Conservation (phyloP, 2,329 filamentous ascomycete species). For the Ophiostoma fasciatum region DNA sequence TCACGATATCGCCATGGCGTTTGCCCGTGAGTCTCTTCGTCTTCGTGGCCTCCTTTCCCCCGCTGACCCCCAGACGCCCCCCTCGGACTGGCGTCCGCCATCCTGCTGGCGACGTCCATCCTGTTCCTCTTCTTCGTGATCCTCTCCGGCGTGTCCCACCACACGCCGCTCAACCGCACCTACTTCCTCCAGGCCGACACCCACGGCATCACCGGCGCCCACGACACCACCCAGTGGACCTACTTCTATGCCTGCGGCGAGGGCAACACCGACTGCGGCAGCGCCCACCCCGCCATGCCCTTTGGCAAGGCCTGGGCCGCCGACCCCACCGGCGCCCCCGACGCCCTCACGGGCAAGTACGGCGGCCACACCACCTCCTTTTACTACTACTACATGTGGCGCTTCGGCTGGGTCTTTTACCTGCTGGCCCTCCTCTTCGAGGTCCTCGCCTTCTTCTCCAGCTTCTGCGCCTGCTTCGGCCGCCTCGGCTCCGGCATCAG, state of each 20-base stretch:
- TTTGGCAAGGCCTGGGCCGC: slow-evolving; percentile 56
- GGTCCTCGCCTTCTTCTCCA: slow-evolving; percentile 48
- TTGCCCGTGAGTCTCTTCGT: background rate
- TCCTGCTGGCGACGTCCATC: slow-evolving; percentile 35
- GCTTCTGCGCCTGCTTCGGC: slow-evolving; percentile 55
- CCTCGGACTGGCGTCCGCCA: slow-evolving; percentile 27
- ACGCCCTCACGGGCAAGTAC: slow-evolving; percentile 34
- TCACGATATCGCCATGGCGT: background rate
- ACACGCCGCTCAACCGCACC: slow-evolving; percentile 51
- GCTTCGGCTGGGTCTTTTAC: slow-evolving; percentile 88
- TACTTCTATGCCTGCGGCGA: slow-evolving; percentile 72
- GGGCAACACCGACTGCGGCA: slow-evolving; percentile 49
- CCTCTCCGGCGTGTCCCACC: slow-evolving; percentile 35
- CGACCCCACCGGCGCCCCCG: slow-evolving; percentile 28
- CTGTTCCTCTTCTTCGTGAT: slow-evolving; percentile 45
- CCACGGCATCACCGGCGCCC: slow-evolving; percentile 52
- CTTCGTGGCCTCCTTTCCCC: background rate
- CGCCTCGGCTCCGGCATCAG: slow-evolving; percentile 56
- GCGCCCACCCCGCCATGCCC: slow-evolving; percentile 46
- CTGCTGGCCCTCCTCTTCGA: slow-evolving; percentile 73
- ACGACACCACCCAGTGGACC: slow-evolving; percentile 65
- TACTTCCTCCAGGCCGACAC: slow-evolving; percentile 82
- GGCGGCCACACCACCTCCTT: slow-evolving; percentile 38
- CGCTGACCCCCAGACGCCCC: slow-evolving; percentile 20
- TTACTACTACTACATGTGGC: slow-evolving; percentile 68